Base-by-base conservation (phyloP, 2,329 filamentous ascomycete genomes). In the Penicillium sp. region DNA sequence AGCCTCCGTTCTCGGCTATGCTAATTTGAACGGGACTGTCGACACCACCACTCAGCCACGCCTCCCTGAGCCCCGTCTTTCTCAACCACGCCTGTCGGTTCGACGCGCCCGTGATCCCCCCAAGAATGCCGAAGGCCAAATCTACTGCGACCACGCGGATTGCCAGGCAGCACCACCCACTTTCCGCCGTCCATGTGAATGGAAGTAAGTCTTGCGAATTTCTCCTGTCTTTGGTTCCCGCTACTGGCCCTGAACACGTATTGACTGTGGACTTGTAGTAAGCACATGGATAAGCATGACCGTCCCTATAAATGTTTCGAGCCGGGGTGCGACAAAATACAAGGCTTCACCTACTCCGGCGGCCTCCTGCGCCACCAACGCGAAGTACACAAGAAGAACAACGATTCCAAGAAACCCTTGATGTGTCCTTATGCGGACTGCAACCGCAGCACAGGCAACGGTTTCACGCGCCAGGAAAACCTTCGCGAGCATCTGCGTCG, bases 211-310 rank as follows among this genome's bases (percentile, higher is more conserved):
- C 48, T 9, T 5, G n/a, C 47, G 29, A 25, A 39, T 35, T 27
- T 44, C 47, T 54, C 60, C 69, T 69, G 52, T 28, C 27, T 8
- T 46, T 27, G 24, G 48, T 42, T 9, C 9, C n/a, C 6, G 29
- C n/a, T 24, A n/a, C 6, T n/a, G 8, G 34, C 11, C 26, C 47
- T 35, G 48, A 7, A 5, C 8, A 32, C 7, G 38, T 29, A 45
- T 57, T 62, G 61, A 67, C 52, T 36, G 39, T 18, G 45, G 18
- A 9, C 11, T 9, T 33, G 28, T 52, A 95, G 89, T 66, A 96
- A 97, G 73, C 91, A 97, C 67, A 96, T 96, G 90, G 91, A 97
- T 72, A 95, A 95, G 67, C 91, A 97, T 66, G 90, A 95, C 59
- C 80, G 91, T 9, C 91, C 91, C 1, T 97, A 96, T 66, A 87